Conservation (phyloP, 306 rosid genomes). For the Gillenia trifoliata region DNA sequence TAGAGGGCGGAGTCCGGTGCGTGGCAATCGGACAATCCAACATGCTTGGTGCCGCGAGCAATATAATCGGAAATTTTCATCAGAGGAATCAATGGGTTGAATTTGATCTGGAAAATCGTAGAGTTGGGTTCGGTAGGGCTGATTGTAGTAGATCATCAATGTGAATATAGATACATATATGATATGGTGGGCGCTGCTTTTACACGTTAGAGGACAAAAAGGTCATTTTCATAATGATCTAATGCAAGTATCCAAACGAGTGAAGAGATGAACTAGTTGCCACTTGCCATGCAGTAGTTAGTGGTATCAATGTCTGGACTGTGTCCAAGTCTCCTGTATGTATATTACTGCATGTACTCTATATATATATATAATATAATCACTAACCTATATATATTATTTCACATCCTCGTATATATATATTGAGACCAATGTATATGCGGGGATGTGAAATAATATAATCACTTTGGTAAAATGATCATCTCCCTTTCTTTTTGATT, state of each 20-base stretch:
- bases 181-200: background rate
- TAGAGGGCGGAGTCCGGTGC: slow-evolving; percentile 70
- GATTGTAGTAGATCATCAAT: slow-evolving; percentile 54
- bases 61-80: slow-evolving; percentile 74
- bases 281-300: background rate
- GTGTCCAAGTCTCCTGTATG: background rate
- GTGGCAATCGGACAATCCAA: slow-evolving; percentile 73
- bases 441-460: slow-evolving; percentile 15
- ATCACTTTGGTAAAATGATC: background rate
- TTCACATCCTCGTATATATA: too few relatives aligned
- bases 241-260: background rate
- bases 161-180: background rate
- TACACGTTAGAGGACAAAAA: background rate
- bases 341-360: background rate
- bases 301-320: background rate
- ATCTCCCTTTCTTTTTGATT: background rate
- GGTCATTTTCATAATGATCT: background rate
- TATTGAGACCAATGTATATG: slow-evolving; percentile 22
- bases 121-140: slow-evolving; percentile 71
- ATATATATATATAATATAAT: background rate
- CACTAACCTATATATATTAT: too few relatives aligned
- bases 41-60: slow-evolving; percentile 64
- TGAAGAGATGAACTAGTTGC: background rate
- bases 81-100: slow-evolving; percentile 89
- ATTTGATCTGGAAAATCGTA: slow-evolving; percentile 52